Evolutionary conservation across 2,329 filamentous ascomycete genomes (phyloP).

Genomic region (Monosporascus sp.): DNA sequence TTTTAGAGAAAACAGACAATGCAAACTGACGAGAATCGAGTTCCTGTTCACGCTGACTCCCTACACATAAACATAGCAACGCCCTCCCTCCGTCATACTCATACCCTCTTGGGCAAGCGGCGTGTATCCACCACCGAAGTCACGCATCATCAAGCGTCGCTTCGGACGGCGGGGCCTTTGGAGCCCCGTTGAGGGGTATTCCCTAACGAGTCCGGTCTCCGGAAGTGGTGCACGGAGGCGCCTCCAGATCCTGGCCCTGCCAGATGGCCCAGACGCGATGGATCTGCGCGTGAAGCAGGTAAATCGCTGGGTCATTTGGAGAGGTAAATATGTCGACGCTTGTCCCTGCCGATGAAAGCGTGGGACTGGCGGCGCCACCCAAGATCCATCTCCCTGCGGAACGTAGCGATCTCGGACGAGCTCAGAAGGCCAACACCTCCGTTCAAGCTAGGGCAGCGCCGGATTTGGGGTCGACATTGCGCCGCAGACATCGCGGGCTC

Average conservation of each 20-base stretch:
- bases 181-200: not conserved
- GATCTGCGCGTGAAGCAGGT: not conserved
- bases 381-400: slow-evolving; percentile 3
- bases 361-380: not conserved
- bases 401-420: not conserved
- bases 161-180: not conserved
- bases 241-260: not conserved
- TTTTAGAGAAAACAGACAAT: too few species aligned
- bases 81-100: slow-evolving; percentile 9
- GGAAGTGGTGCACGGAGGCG: not conserved
- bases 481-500: not conserved
- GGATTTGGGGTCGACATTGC: not conserved
- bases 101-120: slow-evolving; percentile 13
- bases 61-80: slow-evolving; percentile 15
- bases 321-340: not conserved
- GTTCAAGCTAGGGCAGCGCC: not conserved
- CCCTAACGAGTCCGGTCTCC: not conserved
- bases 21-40: too few species aligned
- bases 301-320: not conserved
- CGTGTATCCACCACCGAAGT: slow-evolving; percentile 9
- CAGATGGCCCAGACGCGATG: not conserved
- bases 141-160: slow-evolving; percentile 2
- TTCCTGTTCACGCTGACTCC: not conserved
- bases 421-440: not conserved
- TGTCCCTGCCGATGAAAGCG: not conserved